Conservation (phyloP, 148 eudicot genomes). For the Cornus florida region DNA sequence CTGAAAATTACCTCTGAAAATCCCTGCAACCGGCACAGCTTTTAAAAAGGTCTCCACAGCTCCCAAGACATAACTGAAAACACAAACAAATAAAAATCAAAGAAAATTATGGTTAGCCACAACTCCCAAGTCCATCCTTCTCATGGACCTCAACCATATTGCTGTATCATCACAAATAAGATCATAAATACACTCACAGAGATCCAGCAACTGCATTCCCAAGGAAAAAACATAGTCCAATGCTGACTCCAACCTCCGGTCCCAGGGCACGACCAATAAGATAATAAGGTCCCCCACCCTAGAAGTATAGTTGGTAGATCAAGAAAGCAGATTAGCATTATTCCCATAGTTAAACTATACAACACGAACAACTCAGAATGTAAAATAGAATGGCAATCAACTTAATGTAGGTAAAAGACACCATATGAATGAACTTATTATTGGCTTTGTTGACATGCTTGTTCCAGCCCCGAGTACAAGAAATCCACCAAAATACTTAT, state of each 20-base stretch:
- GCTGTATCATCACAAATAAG: slow-evolving; percentile 7
- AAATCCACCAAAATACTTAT: background rate
- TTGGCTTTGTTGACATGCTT: background rate
- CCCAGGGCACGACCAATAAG: slow-evolving; percentile 99
- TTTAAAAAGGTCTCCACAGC: slow-evolving; percentile 98
- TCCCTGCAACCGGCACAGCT: slow-evolving; percentile 90
- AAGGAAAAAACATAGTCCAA: slow-evolving; percentile 95
- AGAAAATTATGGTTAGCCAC: background rate
- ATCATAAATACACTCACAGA: slow-evolving; percentile 70
- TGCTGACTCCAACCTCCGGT: slow-evolving; percentile 99
- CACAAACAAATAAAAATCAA: slow-evolving; percentile 19
- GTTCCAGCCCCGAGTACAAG: background rate
- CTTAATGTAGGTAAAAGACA: background rate
- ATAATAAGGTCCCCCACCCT: slow-evolving; percentile 99
- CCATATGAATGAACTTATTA: background rate
- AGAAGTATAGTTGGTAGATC: slow-evolving; percentile 5
- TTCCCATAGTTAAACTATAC: background rate
- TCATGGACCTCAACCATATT: background rate
- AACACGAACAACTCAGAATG: background rate
- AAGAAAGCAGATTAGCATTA: slow-evolving; percentile 2
- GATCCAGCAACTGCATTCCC: slow-evolving; percentile 99
- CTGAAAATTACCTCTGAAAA: slow-evolving; percentile 65
- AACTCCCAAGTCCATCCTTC: slow-evolving; percentile 12
- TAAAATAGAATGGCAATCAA: background rate
- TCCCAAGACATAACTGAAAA: slow-evolving; percentile 90